Evolutionary conservation across 2,329 filamentous ascomycete species (phyloP), one percentile per base, ranked within the genome.

Genomic region (Graphilbum ipis-grandicollis): DNA sequence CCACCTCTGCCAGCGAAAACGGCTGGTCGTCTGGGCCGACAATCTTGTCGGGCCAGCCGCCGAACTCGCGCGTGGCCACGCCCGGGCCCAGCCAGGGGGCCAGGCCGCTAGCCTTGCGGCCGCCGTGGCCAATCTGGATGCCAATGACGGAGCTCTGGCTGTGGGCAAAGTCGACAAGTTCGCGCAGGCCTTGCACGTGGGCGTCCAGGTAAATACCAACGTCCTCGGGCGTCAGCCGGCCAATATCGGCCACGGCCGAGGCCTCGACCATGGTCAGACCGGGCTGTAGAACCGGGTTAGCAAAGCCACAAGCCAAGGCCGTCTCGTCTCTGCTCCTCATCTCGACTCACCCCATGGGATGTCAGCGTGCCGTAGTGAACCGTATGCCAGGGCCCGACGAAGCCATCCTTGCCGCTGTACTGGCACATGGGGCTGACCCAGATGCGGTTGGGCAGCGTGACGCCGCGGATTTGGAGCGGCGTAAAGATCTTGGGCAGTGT

Each of bases 71-170:
- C 1, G 56, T 58, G 0, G 76, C 71, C n/a, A 68, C 52, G 50
- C 43, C 74, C 26, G 35, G 34, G 26, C 47, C 49, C 3, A 82
- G 51, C 72, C 74, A 81, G 0, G 68, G 68, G 0, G 68, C 62
- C 4, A 64, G 53, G 0, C 56, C 61, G 35, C 55, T 61, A 0
- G 65, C 65, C 48, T 72, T 72, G 9, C 68, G 56, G 0, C 79
- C 79, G 0, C 77, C 79, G 46, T 85, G 80, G 0, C 58, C 77
- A 3, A 85, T 57, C 51, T 79, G 80, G 37, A 86, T 73, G 22
- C 66, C 78, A 37, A 84, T 72, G 32, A 75, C 67, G 48, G 79
- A 74, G 47, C 59, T 63, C 39, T 68, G 64, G 18, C 53, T 51
- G 46, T 68, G 65, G 1, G 62, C 56, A 40, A 63, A 64, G 26